These are phyloP conservation scores for Acanthamoeba royreba DNA, from an alignment of 208 protist species.

Conservation along the genomic window DNA sequence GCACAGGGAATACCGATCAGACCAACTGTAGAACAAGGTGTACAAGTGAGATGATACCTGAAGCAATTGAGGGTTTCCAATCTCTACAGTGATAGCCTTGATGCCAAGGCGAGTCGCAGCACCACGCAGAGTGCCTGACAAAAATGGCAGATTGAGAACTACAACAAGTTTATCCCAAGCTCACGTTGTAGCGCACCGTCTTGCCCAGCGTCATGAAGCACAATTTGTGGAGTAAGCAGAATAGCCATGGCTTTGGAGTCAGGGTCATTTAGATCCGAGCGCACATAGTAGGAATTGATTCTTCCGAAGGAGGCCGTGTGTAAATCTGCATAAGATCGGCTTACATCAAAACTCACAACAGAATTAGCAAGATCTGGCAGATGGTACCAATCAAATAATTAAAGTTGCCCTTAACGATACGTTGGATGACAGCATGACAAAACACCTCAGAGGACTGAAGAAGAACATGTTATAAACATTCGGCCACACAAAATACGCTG, in stretches of 20 bases:
- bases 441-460: slow-evolving; percentile 17
- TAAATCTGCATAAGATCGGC: slow-evolving; percentile 29
- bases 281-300: slow-evolving; percentile 66
- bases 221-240: slow-evolving; percentile 59
- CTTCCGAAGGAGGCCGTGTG: slow-evolving; percentile 60
- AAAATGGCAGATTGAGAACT: too few relatives aligned
- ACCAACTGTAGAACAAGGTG: neutral
- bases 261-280: slow-evolving; percentile 47
- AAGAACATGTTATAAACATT: neutral
- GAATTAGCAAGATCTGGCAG: neutral
- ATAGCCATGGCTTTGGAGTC: slow-evolving; percentile 31
- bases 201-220: slow-evolving; percentile 58
- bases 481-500: neutral
- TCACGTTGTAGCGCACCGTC: too few relatives aligned
- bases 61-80: slow-evolving; percentile 54
- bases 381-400: neutral
- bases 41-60: neutral
- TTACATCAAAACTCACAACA: neutral
- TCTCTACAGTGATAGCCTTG: slow-evolving; percentile 61
- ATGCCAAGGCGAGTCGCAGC: slow-evolving; percentile 40
- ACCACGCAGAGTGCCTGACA: slow-evolving; percentile 43
- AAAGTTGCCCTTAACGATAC: slow-evolving; percentile 15
- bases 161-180: too few relatives aligned
- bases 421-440: neutral
- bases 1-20: neutral